These are phyloP conservation scores for Cercospora canescens DNA, from an alignment of 2,329 filamentous ascomycete species.

Conservation along the genomic window DNA sequence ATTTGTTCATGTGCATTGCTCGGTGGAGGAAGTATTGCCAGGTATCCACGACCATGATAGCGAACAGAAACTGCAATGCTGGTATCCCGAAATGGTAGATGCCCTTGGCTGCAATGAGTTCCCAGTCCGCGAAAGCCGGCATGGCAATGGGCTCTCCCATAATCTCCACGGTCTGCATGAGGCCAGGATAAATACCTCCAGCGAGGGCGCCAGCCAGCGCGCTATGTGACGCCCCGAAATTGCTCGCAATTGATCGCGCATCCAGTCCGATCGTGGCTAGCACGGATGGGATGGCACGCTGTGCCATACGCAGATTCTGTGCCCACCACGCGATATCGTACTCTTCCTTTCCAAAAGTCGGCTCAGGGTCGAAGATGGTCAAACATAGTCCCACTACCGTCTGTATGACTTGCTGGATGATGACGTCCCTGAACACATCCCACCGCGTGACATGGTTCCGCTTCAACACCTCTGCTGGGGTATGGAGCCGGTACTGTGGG, in stretches of 20 bases:
- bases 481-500: constrained; percentile 90
- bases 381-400: constrained; percentile 68
- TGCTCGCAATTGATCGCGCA: constrained; percentile 72
- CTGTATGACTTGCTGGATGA: constrained; percentile 90
- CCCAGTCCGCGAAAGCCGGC: constrained; percentile 81
- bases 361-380: constrained; percentile 69
- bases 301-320: constrained; percentile 73
- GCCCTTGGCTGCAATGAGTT: constrained; percentile 69
- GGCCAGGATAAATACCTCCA: constrained; percentile 74
- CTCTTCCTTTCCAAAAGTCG: constrained; percentile 74
- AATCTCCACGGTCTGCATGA: constrained; percentile 60
- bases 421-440: constrained; percentile 86
- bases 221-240: constrained; percentile 69
- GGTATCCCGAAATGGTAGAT: constrained; percentile 82
- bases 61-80: constrained; percentile 72
- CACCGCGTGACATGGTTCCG: constrained; percentile 83
- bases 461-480: constrained; percentile 83
- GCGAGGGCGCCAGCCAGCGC: constrained; percentile 72
- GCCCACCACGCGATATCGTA: constrained; percentile 92
- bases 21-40: constrained; percentile 99
- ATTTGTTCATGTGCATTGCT: constrained; percentile 95
- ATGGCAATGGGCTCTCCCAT: constrained; percentile 52
- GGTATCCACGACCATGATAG: constrained; percentile 78
- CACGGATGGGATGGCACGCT: constrained; percentile 72
- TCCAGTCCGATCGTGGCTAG: constrained; percentile 75